A percentile compares a stretch with the other conserved stretches of the same genome.
Conservation (phyloP, 2,329 filamentous ascomycete species). For the Venturia aucupariae region DNA sequence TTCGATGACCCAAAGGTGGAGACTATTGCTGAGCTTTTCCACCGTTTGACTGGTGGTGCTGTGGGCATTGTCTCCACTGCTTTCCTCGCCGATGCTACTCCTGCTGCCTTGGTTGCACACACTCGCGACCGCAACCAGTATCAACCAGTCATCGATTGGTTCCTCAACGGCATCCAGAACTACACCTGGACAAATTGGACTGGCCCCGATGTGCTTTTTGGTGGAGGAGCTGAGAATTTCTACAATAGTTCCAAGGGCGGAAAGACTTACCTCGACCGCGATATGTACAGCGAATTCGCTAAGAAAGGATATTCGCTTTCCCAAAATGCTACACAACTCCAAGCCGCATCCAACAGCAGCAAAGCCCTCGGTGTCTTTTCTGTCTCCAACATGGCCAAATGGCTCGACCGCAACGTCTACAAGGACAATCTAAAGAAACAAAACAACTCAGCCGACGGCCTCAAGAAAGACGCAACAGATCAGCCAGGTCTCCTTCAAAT, state of each 20-base stretch:
- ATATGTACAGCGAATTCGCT: constrained; percentile 64
- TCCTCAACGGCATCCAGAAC: constrained; percentile 65
- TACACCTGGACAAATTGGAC: constrained; percentile 70
- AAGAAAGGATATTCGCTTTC: constrained; percentile 64
- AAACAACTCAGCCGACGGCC: constrained; percentile 58
- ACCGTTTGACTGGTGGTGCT: constrained; percentile 54
- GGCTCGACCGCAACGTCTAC: constrained; percentile 80
- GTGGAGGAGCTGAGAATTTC: constrained; percentile 76
- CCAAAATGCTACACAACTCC: constrained; percentile 64
- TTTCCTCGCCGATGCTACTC: constrained; percentile 72
- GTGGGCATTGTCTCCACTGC: constrained; percentile 66
- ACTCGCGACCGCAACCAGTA: constrained; percentile 61
- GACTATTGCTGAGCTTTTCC: constrained; percentile 70
- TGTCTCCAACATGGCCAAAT: constrained; percentile 65
- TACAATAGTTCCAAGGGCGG: constrained; percentile 44
- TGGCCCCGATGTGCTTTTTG: constrained; percentile 74
- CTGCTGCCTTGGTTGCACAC: constrained; percentile 64
- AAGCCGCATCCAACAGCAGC: constrained; percentile 46
- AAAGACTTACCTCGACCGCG: constrained; percentile 56
- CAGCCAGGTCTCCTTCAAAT: constrained; percentile 81
- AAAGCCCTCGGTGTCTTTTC: constrained; percentile 72
- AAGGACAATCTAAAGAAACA: constrained; percentile 57
- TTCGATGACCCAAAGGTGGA: constrained; percentile 84
- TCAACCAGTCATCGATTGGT: constrained; percentile 64
- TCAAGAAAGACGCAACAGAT: constrained; percentile 55